Conservation (phyloP, 805 yeast species). For the Wickerhamiella slavikovae region DNA sequence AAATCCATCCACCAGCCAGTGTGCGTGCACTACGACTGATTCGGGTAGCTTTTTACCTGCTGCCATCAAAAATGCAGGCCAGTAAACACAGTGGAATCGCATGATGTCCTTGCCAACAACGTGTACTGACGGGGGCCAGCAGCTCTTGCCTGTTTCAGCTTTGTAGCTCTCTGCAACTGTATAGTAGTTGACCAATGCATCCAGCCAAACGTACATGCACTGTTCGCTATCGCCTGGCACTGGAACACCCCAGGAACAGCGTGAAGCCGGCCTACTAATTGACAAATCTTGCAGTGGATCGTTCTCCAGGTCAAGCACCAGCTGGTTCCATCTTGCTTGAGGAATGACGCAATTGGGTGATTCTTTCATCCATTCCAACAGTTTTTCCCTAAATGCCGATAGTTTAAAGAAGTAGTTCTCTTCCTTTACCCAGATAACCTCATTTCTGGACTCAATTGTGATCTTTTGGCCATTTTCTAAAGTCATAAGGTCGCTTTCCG, state of each 20-base stretch:
- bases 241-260: constrained; percentile 75
- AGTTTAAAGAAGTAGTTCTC: constrained; percentile 72
- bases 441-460: constrained; percentile 48
- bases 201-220: constrained; percentile 89
- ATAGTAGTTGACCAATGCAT: constrained; percentile 71
- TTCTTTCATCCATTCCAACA: constrained; percentile 28
- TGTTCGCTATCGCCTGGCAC: constrained; percentile 70
- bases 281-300: constrained; percentile 43
- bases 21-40: constrained; percentile 74
- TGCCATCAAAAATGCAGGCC: constrained; percentile 86
- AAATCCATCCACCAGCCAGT: constrained; percentile 75
- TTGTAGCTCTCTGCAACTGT: constrained; percentile 22
- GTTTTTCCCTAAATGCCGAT: constrained; percentile 31
- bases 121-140: constrained; percentile 54
- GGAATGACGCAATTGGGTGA: constrained; percentile 54
- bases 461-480: constrained; percentile 15
- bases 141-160: constrained; percentile 9
- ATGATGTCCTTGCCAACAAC: constrained; percentile 82
- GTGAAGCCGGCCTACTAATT: constrained; percentile 61
- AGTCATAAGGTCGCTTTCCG: constrained; percentile 46
- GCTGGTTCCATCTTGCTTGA: constrained; percentile 26
- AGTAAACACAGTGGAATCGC: constrained; percentile 73
- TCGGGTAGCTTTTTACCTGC: constrained; percentile 52
- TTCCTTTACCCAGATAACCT: constrained; percentile 59
- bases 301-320: constrained; percentile 34